Evolutionary conservation across 192 early-diverging fungal genomes (phyloP).

Genomic region (Coemansia asiatica): DNA sequence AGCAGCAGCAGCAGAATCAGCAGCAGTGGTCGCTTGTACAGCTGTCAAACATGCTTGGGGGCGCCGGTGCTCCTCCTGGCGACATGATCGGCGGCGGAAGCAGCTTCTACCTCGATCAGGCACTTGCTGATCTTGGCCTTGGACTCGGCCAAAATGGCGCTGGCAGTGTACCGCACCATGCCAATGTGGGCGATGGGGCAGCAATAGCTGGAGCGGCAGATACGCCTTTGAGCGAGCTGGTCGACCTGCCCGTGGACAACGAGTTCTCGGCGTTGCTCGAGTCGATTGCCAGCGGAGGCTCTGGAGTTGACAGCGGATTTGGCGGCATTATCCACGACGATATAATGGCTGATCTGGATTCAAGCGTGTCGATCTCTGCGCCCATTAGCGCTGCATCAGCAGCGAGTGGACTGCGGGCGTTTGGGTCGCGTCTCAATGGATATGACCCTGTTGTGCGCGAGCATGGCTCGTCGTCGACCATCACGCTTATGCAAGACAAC

Average conservation of each 20-base stretch:
- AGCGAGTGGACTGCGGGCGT: slow-evolving; percentile 1
- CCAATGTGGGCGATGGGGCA: neutral
- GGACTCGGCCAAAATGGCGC: slow-evolving; percentile 9
- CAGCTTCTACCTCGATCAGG: slow-evolving; percentile 29
- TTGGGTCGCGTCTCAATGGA: slow-evolving; percentile 15
- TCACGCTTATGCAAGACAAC: slow-evolving; percentile 48
- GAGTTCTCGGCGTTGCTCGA: slow-evolving; percentile 53
- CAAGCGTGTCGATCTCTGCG: slow-evolving; percentile 18
- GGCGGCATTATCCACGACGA: slow-evolving; percentile 25
- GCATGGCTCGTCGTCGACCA: slow-evolving; percentile 51
- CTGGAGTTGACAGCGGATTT: slow-evolving; percentile 20
- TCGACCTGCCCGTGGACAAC: slow-evolving; percentile 34
- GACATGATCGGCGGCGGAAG: slow-evolving; percentile 26
- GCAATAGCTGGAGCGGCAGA: neutral
- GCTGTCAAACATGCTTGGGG: slow-evolving; percentile 41
- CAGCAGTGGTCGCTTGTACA: slow-evolving; percentile 50
- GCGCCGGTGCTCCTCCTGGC: neutral
- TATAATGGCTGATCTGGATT: slow-evolving; percentile 15
- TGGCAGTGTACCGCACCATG: neutral
- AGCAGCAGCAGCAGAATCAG: too few species aligned
- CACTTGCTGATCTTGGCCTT: slow-evolving; percentile 43
- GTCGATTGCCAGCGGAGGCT: slow-evolving; percentile 35
- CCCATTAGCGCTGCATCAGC: slow-evolving; percentile 15
- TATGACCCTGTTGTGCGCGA: slow-evolving; percentile 5
- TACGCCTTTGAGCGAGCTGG: slow-evolving; percentile 29